Conservation (phyloP, 2,329 filamentous ascomycete genomes). For the Fusarium nygamai region DNA sequence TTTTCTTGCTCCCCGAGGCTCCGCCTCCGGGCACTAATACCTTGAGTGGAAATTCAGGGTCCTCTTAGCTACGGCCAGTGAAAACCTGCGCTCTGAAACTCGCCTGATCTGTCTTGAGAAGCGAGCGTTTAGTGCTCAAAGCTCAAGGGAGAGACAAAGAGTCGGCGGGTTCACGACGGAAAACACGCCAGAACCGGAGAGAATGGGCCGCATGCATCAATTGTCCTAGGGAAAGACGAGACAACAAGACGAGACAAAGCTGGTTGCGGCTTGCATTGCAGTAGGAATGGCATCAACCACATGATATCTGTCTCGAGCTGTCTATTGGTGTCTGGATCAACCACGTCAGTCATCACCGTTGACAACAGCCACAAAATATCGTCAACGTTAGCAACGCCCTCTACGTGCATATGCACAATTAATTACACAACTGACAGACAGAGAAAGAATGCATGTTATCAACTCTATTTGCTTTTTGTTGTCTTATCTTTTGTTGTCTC, state of each 20-base stretch:
- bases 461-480: constrained; percentile 12
- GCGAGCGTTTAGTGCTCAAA: neutral
- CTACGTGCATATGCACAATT: constrained; percentile 11
- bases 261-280: neutral
- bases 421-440: constrained; percentile 7
- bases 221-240: neutral
- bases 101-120: constrained; percentile 17
- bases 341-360: constrained; percentile 36
- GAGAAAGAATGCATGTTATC: constrained; percentile 4
- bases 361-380: constrained; percentile 22
- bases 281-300: neutral
- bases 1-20: no score
- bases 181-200: neutral
- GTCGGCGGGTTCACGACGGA: neutral
- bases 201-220: neutral
- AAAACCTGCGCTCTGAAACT: constrained; percentile 25
- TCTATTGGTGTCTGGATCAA: constrained; percentile 7
- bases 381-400: neutral
- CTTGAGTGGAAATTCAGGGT: constrained; percentile 15
- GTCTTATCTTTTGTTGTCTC: constrained; percentile 14
- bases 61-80: neutral
- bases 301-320: neutral
- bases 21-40: neutral
- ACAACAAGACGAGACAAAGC: neutral
- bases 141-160: neutral